These are phyloP conservation scores for Solanum raphanifolium DNA, from an alignment of 257 asterid genomes.

Conservation along the genomic window DNA sequence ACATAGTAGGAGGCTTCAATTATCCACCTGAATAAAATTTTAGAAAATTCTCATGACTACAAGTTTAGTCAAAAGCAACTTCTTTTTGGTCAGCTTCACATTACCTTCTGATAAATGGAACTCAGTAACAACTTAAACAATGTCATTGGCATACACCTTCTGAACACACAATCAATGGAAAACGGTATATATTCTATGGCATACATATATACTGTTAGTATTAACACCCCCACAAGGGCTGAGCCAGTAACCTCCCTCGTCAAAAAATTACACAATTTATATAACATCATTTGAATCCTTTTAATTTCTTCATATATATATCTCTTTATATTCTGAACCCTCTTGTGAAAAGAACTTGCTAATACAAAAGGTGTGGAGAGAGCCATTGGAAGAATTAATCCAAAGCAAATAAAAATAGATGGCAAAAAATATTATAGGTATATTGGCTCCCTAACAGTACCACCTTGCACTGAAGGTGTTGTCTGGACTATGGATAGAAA, in stretches of 20 bases:
- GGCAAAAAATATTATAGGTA: slow-evolving; percentile 47
- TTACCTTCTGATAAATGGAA: not conserved
- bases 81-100: not conserved
- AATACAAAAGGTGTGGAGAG: slow-evolving; percentile 11
- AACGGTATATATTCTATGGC: too few species aligned
- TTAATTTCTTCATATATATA: too few species aligned
- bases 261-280: too few species aligned
- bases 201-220: too few species aligned
- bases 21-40: not conserved
- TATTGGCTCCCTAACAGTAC: slow-evolving; percentile 57
- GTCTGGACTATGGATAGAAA: slow-evolving; percentile 38
- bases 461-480: slow-evolving; percentile 55
- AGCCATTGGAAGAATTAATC: slow-evolving; percentile 23
- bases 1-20: not conserved
- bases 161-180: too few species aligned
- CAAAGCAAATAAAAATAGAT: slow-evolving; percentile 25
- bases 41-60: not conserved
- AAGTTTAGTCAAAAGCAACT: not conserved
- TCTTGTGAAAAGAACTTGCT: not conserved
- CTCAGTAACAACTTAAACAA: too few species aligned
- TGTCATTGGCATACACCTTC: too few species aligned
- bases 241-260: too few species aligned
- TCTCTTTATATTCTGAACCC: too few species aligned
- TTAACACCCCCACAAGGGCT: too few species aligned
- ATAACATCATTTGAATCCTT: too few species aligned